Percentiles rank a stretch among this genome's conserved stretches.
These are phyloP conservation scores for Funneliformis geosporum DNA, from an alignment of 192 early-diverging fungal genomes.

Conservation along the genomic window DNA sequence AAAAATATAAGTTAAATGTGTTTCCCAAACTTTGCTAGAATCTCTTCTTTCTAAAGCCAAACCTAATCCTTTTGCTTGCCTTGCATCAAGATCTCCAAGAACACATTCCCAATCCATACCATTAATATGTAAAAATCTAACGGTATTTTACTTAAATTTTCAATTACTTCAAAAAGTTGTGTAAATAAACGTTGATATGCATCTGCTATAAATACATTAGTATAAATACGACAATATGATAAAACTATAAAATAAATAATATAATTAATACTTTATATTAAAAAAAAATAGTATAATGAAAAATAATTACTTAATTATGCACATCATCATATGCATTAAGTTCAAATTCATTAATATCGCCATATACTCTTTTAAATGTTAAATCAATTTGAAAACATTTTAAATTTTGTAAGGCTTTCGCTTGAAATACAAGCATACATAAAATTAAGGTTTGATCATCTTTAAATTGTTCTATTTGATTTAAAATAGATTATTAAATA, in stretches of 20 bases:
- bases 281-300: not conserved
- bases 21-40: not conserved
- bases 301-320: not conserved
- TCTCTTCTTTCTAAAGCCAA: not conserved
- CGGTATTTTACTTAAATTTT: not conserved
- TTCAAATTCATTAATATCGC: not conserved
- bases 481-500: too few species aligned
- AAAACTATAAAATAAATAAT: not conserved
- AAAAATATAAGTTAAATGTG: slow-evolving; percentile 14
- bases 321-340: not conserved
- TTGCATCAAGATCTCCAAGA: not conserved
- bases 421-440: not conserved
- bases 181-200: not conserved
- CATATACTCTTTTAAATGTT: not conserved
- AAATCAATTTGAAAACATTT: not conserved
- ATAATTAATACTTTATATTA: not conserved
- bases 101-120: not conserved
- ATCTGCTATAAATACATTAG: not conserved
- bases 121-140: not conserved
- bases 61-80: not conserved
- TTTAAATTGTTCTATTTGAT: not conserved
- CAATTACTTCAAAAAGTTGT: not conserved
- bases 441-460: not conserved
- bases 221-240: not conserved
- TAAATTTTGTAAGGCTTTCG: not conserved